Evolutionary conservation across 140 eudicot genomes (phyloP), one percentile per base, ranked within the genome.

Genomic region (Flaveria floridana): DNA sequence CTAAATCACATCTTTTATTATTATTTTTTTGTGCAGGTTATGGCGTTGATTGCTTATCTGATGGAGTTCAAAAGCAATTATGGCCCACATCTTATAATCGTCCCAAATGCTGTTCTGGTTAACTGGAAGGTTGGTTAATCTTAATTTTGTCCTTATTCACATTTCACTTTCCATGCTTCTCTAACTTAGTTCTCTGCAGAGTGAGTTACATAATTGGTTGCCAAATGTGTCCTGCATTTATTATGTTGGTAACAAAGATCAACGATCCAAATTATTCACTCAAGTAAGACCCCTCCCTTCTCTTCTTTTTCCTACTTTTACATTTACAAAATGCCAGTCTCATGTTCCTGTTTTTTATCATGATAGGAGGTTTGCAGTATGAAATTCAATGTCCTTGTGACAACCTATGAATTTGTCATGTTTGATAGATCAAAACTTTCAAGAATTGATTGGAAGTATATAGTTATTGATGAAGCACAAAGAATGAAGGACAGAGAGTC

Each of bases 41-140:
- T 94, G 99, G 86, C 99, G 16, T 84, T 94, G 78, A 94, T 94
- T 84, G 99, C 99, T 79, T 91, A 94, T 79, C 80, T 94, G 61
- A 91, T 94, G 99, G 99, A 94, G 82, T 94, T 80, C 79, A 94
- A 94, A 91, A 94, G 96, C 67, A 91, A 94, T 74, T 94, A 94
- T 87, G 99, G 99, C 14, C 99, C 99, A 23, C 99, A 94, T 88
- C 97, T 94, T 61, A 94, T 94, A 72, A 94, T 94, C 53, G 99
- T 94, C 68, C 99, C 99, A 11, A 94, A 94, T 84, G 99, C 99
- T 64, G 99, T 94, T 73, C 75, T 94, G 65, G 97, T 94, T 78
- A 94, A 94, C 87, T 94, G 99, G 99, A 94, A 94, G 99, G 99
- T 90, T 74, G 34, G 83, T 73, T 41, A 3, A 42, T 25, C 72